Evolutionary conservation across 192 early-diverging fungal genomes (phyloP), one percentile per base, ranked within the genome.

Genomic region (Coemansia sp.): DNA sequence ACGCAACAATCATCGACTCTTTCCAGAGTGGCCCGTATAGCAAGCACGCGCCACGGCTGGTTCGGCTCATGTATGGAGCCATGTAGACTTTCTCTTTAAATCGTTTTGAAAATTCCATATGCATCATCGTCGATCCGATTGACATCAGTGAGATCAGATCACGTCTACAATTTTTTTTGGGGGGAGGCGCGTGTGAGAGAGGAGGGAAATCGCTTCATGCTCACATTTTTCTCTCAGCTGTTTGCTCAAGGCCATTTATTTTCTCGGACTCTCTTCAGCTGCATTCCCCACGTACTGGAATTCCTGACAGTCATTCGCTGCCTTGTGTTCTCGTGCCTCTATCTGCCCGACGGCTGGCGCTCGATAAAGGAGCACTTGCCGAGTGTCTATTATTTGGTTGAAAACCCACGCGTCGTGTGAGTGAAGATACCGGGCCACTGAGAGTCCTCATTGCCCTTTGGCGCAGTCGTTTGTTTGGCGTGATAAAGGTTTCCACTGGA

Each of bases 321-420:
- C n/a, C 43, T n/a, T 9, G 43, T 45, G 25, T 13, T 31, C 14
- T 21, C 6, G 3, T 26, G 25, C 43, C 52, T 31, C 52, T 55
- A 26, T 55, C 52, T 55, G 25, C 52, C 26, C 28, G 52, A 55
- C 52, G 52, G 26, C 52, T 55, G 26, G 52, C 52, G 52, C 52
- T 31, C 16, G 52, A 33, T 14, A 55, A 33, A 55, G 9, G 26
- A 55, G 31, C 28, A 13, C 21, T 4, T 20, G 2, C 43, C n/a
- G 43, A 18, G 8, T 20, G 7, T 8, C 7, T 45, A 8, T 20
- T 20, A 45, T 31, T 12, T 31, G 11, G 50, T 53, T 55, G 26
- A n/a, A n/a, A n/a, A n/a, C n/a, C 14, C 39, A 16, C 39, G 0
- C 43, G 18, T 8, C 18, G n/a, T 8, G 8, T 9, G 18, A 55